Evolutionary conservation across 345 rosid genomes (phyloP).

Genomic region (Syzygium oleosum): DNA sequence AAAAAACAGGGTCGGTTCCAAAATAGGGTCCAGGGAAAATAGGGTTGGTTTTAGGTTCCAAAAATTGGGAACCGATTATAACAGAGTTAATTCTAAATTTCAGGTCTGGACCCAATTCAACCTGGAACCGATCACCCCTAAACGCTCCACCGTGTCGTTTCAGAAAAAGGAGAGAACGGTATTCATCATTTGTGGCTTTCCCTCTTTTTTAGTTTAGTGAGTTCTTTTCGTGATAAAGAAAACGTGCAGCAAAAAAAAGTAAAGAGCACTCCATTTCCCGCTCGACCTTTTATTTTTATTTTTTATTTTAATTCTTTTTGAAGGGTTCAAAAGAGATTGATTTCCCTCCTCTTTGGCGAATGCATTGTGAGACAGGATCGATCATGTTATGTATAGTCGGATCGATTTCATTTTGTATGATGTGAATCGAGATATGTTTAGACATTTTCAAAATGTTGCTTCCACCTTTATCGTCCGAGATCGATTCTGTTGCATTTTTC

Average conservation of each 20-base stretch:
- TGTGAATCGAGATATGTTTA: background rate
- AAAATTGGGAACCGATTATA: too few species aligned
- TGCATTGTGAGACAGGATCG: background rate
- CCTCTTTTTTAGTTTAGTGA: background rate
- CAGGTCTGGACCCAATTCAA: too few species aligned
- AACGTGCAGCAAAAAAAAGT: background rate
- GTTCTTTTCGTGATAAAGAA: background rate
- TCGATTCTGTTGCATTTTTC: rapidly evolving
- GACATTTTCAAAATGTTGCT: background rate
- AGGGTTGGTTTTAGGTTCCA: too few species aligned
- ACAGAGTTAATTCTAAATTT: too few species aligned
- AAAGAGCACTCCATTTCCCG: background rate
- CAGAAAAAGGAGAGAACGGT: background rate
- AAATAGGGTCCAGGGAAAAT: too few species aligned
- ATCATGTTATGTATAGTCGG: background rate
- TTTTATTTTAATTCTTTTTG: background rate
- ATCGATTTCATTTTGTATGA: background rate
- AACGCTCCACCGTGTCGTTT: background rate
- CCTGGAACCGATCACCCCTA: too few species aligned
- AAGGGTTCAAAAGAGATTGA: background rate
- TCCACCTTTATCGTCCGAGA: background rate
- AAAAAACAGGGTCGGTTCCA: too few species aligned
- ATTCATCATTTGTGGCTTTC: background rate
- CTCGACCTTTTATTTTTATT: background rate
- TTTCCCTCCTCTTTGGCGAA: background rate